A percentile compares a stretch with the other conserved stretches of the same genome.
These are phyloP conservation scores for Monosporozyma aerobia DNA, from an alignment of 805 yeast genomes.

Conservation along the genomic window DNA sequence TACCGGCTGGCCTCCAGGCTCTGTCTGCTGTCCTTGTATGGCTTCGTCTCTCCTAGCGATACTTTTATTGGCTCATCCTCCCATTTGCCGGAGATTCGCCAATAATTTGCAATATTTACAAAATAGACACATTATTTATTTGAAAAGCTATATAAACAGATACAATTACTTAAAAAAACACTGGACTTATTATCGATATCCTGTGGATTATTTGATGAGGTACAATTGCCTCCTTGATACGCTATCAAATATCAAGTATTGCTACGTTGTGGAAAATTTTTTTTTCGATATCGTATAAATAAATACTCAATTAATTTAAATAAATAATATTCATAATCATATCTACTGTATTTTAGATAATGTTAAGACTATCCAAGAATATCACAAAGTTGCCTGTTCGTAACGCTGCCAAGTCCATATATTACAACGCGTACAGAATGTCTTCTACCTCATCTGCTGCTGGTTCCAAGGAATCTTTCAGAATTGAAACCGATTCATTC, in stretches of 20 bases:
- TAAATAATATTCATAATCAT: background rate
- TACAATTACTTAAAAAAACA: too few species aligned
- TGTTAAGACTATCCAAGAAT: background rate
- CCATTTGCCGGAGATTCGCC: background rate
- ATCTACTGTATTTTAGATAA: background rate
- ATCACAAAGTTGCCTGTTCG: background rate
- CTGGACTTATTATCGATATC: background rate
- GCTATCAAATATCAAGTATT: background rate
- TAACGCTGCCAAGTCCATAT: background rate
- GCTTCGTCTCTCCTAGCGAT: background rate
- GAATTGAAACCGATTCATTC: constrained; percentile 91
- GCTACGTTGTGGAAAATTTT: background rate
- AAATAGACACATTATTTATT: background rate
- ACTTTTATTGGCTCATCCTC: background rate
- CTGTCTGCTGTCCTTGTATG: background rate
- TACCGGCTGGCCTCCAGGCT: background rate
- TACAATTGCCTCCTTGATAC: background rate
- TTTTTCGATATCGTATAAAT: background rate
- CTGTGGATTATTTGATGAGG: too few species aligned
- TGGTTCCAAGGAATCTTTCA: constrained; percentile 8
- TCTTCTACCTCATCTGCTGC: background rate
- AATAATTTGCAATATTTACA: background rate
- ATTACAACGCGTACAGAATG: background rate
- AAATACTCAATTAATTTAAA: background rate
- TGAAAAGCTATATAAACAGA: background rate